A percentile compares a stretch with the other conserved stretches of the same genome.
Conservation (phyloP, 441 rosid species). For the Syzygium malaccense region DNA sequence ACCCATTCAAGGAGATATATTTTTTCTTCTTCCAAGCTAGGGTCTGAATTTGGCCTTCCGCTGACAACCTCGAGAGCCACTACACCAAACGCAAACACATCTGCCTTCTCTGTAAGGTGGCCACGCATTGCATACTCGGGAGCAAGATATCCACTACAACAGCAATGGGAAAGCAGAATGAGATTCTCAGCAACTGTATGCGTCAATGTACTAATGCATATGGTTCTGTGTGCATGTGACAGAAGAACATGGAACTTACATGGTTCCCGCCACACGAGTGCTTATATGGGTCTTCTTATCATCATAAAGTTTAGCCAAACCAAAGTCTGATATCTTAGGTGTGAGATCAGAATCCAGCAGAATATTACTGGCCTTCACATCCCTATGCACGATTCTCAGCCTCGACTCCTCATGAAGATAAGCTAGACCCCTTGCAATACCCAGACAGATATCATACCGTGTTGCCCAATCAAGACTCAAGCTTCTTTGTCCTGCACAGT, state of each 20-base stretch:
- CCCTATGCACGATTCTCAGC: conserved; percentile 60
- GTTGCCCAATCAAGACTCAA: conserved; percentile 45
- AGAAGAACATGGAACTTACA: conserved; percentile 26
- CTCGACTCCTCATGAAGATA: conserved; percentile 75
- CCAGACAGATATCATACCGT: conserved; percentile 47
- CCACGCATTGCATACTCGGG: no score
- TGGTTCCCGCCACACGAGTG: conserved; percentile 60
- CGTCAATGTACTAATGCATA: no score
- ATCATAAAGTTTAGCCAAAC: conserved; percentile 59
- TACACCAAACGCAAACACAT: no score
- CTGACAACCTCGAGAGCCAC: no score
- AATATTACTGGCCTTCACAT: conserved; percentile 62
- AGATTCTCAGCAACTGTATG: no score
- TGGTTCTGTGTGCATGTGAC: no score
- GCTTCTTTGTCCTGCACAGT: conserved; percentile 21
- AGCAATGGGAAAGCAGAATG: no score
- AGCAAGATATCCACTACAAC: no score
- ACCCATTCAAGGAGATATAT: no score
- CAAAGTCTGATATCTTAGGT: conserved; percentile 72
- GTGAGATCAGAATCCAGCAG: conserved; percentile 48
- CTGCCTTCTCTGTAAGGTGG: no score
- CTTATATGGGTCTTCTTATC: conserved; percentile 62
- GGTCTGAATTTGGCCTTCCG: no score
- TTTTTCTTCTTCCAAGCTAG: no score
- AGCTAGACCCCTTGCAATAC: conserved; percentile 57